Conservation (phyloP, 176 grass and related monocot genomes). For the Oryza meyeriana region DNA sequence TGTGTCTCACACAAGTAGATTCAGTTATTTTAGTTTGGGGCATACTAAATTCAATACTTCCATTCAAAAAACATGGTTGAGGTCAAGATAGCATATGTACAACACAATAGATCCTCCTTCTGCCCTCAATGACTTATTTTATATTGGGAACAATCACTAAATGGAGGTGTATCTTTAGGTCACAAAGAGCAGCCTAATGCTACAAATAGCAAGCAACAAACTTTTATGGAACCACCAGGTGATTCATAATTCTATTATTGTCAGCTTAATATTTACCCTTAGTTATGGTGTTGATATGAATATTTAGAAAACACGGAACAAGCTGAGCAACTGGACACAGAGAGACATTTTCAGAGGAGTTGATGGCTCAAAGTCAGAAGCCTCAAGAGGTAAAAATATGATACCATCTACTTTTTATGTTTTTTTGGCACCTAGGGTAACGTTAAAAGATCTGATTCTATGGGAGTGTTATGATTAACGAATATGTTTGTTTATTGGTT, state of each 20-base stretch:
- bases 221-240: slow-evolving; percentile 40
- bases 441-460: slow-evolving; percentile 11
- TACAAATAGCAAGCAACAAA: slow-evolving; percentile 26
- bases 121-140: not conserved
- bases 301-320: slow-evolving; percentile 29
- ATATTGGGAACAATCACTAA: not conserved
- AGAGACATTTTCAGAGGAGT: slow-evolving; percentile 6
- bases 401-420: slow-evolving; percentile 7
- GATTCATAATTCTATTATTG: slow-evolving; percentile 11
- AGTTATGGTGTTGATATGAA: no score
- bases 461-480: not conserved
- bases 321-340: slow-evolving; percentile 24
- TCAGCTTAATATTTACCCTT: not conserved
- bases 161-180: not conserved
- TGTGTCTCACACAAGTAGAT: not conserved
- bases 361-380: slow-evolving; percentile 32
- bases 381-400: slow-evolving; percentile 39
- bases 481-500: not conserved
- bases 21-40: slow-evolving; percentile 18
- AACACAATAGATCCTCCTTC: not conserved
- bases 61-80: no score
- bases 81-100: no score
- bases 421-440: not conserved
- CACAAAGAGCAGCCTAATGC: slow-evolving; percentile 11
- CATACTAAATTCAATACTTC: no score